Evolutionary conservation across 257 asterid species (phyloP).

Genomic region (Salvia hispanica): DNA sequence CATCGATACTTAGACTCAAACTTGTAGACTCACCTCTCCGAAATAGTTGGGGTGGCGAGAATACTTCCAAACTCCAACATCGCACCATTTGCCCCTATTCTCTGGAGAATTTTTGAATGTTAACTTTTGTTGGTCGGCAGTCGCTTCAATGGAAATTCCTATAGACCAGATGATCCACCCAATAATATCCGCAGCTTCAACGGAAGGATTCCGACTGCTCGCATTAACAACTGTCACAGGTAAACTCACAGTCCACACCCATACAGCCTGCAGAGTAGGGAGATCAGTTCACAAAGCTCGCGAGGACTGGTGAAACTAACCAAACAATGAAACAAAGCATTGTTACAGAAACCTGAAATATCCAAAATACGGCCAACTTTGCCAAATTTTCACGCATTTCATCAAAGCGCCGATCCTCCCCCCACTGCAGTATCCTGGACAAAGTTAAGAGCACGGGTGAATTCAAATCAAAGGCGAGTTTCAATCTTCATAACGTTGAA

Average conservation of each 20-base stretch:
- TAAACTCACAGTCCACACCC: conserved; percentile 99
- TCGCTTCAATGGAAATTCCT: conserved; percentile 73
- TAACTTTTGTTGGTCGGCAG: conserved; percentile 88
- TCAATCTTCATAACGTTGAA: background rate
- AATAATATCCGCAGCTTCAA: conserved; percentile 64
- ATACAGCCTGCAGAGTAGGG: conserved; percentile 62
- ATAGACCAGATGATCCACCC: conserved; percentile 86
- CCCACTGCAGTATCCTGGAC: conserved; percentile 83
- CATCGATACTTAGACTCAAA: background rate
- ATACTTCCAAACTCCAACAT: conserved; percentile 80
- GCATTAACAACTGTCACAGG: conserved; percentile 92
- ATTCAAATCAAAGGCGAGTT: conserved; percentile 9
- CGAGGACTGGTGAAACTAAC: background rate
- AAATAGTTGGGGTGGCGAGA: conserved; percentile 98
- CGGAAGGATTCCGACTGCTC: conserved; percentile 60
- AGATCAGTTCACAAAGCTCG: background rate
- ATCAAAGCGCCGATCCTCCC: conserved; percentile 95
- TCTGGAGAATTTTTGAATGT: conserved; percentile 65
- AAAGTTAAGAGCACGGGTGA: conserved; percentile 7
- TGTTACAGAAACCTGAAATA: conserved; percentile 62
- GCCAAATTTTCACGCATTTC: conserved; percentile 78
- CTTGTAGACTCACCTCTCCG: conserved; percentile 71
- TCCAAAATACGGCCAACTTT: conserved; percentile 81
- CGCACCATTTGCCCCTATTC: conserved; percentile 87
- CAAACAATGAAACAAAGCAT: conserved; percentile 1